These are phyloP conservation scores for Aspergillus leporis DNA, from an alignment of 495 filamentous ascomycete species.

Conservation along the genomic window DNA sequence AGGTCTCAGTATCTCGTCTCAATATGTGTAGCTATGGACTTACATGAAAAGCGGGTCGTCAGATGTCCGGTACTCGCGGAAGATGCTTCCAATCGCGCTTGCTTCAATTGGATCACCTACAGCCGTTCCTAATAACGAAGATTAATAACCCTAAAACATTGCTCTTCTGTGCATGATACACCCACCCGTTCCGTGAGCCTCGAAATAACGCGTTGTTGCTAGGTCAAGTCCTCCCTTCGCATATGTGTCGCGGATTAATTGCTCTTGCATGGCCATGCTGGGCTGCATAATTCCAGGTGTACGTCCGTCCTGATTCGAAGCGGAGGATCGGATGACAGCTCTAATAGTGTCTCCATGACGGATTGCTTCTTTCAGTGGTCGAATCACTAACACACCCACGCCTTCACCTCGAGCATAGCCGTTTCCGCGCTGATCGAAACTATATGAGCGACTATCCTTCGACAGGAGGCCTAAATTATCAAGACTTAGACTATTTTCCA, in stretches of 20 bases:
- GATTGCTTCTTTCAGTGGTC: constrained; percentile 39
- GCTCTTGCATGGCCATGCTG: constrained; percentile 36
- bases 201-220: constrained; percentile 43
- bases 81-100: constrained; percentile 27
- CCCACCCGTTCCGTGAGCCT: constrained; percentile 46
- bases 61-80: constrained; percentile 14
- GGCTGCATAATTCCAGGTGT: constrained; percentile 46
- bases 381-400: constrained; percentile 40
- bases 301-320: constrained; percentile 53
- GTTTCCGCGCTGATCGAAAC: constrained; percentile 43
- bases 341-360: constrained; percentile 45
- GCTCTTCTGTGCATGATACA: too few relatives aligned
- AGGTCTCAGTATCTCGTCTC: not conserved
- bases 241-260: constrained; percentile 46
- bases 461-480: constrained; percentile 35
- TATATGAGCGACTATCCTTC: constrained; percentile 34
- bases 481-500: constrained; percentile 14
- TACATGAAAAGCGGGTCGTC: constrained; percentile 26
- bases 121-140: constrained; percentile 34
- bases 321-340: constrained; percentile 35
- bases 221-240: constrained; percentile 33
- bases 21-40: not conserved
- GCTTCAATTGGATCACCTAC: constrained; percentile 53
- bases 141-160: not conserved
- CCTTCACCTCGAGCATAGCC: constrained; percentile 51